Percentiles rank a stretch among this genome's conserved stretches.
Evolutionary conservation across 345 rosid species (phyloP).

Genomic region (Hevea brasiliensis): DNA sequence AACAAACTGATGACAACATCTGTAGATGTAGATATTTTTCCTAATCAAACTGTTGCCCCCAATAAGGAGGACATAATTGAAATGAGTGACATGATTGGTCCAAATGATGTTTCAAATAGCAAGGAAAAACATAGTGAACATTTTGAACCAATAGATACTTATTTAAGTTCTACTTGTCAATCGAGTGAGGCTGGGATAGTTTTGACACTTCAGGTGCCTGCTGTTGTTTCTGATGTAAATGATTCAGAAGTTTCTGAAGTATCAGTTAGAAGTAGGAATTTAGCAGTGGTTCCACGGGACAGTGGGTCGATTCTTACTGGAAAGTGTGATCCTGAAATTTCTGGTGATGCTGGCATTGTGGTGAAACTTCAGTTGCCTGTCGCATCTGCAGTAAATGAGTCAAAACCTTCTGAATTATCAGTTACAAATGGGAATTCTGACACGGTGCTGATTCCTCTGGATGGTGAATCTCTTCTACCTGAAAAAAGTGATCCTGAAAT

Average conservation of each 20-base stretch:
- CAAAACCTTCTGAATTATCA: neutral
- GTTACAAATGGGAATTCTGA: slow-evolving; percentile 6
- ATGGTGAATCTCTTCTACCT: slow-evolving; percentile 9
- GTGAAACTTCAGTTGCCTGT: slow-evolving; percentile 21
- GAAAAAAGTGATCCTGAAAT: neutral
- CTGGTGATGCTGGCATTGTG: slow-evolving; percentile 4
- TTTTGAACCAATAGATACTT: slow-evolving; percentile 18
- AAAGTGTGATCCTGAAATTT: slow-evolving; percentile 6
- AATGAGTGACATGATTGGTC: slow-evolving; percentile 26
- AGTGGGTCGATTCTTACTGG: neutral
- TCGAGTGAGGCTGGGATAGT: slow-evolving; percentile 29
- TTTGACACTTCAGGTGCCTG: slow-evolving; percentile 25
- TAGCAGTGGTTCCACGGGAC: slow-evolving; percentile 1
- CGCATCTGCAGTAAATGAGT: slow-evolving; percentile 12
- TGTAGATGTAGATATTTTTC: slow-evolving; percentile 19
- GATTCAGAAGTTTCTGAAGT: neutral
- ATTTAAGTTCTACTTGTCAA: slow-evolving; percentile 19
- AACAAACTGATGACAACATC: slow-evolving; percentile 18
- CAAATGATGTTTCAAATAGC: slow-evolving; percentile 28
- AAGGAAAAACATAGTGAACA: slow-evolving; percentile 24
- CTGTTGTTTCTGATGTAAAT: slow-evolving; percentile 11
- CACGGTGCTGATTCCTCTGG: slow-evolving; percentile 1
- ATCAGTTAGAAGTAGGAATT: neutral
- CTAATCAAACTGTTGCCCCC: slow-evolving; percentile 16
- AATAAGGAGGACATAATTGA: slow-evolving; percentile 27